phyloP scores from a whole-genome alignment of 176 grass and related monocot species.

The Oryza meridionalis region DNA sequence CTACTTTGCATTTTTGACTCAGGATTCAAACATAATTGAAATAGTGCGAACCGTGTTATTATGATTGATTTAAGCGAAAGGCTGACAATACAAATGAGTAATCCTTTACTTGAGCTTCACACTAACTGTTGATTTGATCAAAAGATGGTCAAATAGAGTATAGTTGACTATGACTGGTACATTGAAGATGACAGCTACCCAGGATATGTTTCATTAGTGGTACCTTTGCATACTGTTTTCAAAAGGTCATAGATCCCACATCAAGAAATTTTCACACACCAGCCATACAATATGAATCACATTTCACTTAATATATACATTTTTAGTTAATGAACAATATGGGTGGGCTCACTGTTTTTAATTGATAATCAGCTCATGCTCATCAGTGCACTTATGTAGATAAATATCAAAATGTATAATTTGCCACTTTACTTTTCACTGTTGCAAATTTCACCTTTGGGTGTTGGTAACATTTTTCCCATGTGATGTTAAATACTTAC shows the following conservation, averaged over 20 bases:
- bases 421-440: not conserved
- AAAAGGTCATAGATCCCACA: slow-evolving; percentile 44
- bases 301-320: slow-evolving; percentile 37
- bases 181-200: slow-evolving; percentile 33
- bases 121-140: slow-evolving; percentile 11
- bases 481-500: not conserved
- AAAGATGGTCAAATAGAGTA: slow-evolving; percentile 43
- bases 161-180: not conserved
- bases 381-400: not conserved
- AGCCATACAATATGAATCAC: slow-evolving; percentile 48
- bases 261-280: slow-evolving; percentile 28
- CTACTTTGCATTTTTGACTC: slow-evolving; percentile 17
- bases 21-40: slow-evolving; percentile 35
- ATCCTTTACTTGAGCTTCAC: slow-evolving; percentile 14
- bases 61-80: slow-evolving; percentile 13
- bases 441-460: not conserved
- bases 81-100: not conserved
- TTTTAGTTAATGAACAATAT: slow-evolving; percentile 4
- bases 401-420: not conserved
- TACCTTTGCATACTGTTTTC: slow-evolving; percentile 39
- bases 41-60: not conserved
- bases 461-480: not conserved
- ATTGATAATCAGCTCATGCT: not conserved
- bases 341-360: not conserved
- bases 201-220: slow-evolving; percentile 29